Base-by-base conservation (phyloP, 768 basidiomycete genomes). In the Cystoderma amianthinum region DNA sequence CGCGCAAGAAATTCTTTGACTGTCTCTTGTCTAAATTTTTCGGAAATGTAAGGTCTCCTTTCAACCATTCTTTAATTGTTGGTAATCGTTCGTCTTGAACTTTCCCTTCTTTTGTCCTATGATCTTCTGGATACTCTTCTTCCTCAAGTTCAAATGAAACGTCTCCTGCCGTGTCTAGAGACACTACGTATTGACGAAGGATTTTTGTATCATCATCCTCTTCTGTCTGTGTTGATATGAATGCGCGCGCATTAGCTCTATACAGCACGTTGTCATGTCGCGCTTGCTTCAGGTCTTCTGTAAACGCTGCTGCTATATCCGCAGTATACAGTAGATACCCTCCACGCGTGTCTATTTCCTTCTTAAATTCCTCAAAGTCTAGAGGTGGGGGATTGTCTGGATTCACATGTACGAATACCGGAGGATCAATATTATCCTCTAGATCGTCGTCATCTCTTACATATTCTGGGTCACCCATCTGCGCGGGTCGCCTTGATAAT, bases 401-500 rank as follows among this genome's bases (percentile, higher is more conserved):
- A n/a, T n/a, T n/a, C n/a, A n/a, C n/a, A n/a, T n/a, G n/a, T n/a
- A 21, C 30, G 1, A 22, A 37, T 19, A 41, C 42, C 10, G 15
- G 10, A 23, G 32, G 38, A 11, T 43, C 38, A 20, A 12, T 17
- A 17, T 15, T 13, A 12, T 38, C 21, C 20, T 41, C 4, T 12
- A 13, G 18, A 16, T 32, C 20, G 32, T 43, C 21, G 39, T 60
- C 56, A 2, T 42, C 46, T 13, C n/a, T n/a, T n/a, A n/a, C n/a
- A n/a, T n/a, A n/a, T n/a, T n/a, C n/a, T 48, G 49, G 16, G 54
- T 48, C 0, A 5, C 7, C 1, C 32, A 2, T 21, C 54, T 22
- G n/a, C n/a, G n/a, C n/a, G n/a, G n/a, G n/a, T n/a, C n/a, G n/a
- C 12, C 58, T 19, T 0, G 63, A 67, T 1, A 67, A 41, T 1